Percentiles rank a stretch among this genome's conserved stretches.
Conservation (phyloP, 805 yeast species). For the Lipomyces sp. region DNA sequence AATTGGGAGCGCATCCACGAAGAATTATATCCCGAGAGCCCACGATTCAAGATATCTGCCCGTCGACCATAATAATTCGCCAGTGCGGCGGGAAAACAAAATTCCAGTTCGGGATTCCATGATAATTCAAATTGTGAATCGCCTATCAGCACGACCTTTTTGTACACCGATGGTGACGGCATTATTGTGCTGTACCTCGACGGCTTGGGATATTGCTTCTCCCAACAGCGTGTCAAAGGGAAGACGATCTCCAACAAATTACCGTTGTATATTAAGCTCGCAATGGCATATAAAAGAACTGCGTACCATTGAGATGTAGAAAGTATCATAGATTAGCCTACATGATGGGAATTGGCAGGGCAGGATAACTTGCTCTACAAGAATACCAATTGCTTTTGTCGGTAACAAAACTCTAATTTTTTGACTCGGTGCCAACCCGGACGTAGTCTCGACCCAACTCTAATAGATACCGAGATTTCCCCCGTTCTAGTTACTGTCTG, state of each 20-base stretch:
- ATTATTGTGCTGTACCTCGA: not conserved
- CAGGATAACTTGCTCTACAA: not conserved
- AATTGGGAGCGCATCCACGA: slow-evolving; percentile 35
- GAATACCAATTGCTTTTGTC: too few species aligned
- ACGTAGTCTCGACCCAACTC: too few species aligned
- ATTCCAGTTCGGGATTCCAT: slow-evolving; percentile 24
- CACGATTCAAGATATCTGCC: slow-evolving; percentile 37
- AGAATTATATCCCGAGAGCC: slow-evolving; percentile 35
- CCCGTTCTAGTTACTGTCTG: too few species aligned
- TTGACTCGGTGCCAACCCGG: too few species aligned
- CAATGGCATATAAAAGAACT: not conserved
- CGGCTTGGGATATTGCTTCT: not conserved
- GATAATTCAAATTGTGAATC: slow-evolving; percentile 43
- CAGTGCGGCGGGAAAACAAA: slow-evolving; percentile 39
- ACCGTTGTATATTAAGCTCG: not conserved
- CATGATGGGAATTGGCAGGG: not conserved
- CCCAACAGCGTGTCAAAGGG: not conserved
- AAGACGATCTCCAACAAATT: not conserved
- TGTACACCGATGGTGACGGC: slow-evolving; percentile 35
- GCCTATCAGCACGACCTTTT: slow-evolving; percentile 51
- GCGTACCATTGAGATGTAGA: not conserved
- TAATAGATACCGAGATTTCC: too few species aligned
- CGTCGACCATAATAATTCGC: slow-evolving; percentile 27
- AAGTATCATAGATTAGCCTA: not conserved
- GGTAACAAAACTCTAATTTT: too few species aligned